A percentile compares a stretch with the other conserved stretches of the same genome.
Conservation (phyloP, 192 early-diverging fungal species). For the Linderina pennispora region DNA sequence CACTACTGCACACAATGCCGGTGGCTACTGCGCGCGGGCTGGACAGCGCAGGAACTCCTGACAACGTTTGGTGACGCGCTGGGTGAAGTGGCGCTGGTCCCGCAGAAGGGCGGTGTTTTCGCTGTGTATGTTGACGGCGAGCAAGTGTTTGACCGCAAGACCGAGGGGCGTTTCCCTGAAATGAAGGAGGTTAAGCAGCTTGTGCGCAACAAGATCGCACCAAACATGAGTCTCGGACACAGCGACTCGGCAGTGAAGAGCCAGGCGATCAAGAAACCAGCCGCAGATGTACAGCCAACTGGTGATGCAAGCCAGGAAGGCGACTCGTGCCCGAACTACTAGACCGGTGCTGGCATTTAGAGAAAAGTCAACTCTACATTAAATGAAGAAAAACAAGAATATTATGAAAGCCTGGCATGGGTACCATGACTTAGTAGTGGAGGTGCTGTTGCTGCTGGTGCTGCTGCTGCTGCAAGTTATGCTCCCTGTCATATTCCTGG, state of each 20-base stretch:
- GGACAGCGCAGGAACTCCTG: constrained; percentile 67
- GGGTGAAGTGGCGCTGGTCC: constrained; percentile 64
- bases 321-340: neutral
- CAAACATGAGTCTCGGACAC: constrained; percentile 61
- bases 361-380: too few relatives aligned
- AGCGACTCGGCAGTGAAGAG: constrained; percentile 57
- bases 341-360: too few relatives aligned
- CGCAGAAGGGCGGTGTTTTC: constrained; percentile 45
- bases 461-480: too few relatives aligned
- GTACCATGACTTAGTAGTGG: too few relatives aligned
- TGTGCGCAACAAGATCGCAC: constrained; percentile 56
- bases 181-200: constrained; percentile 72
- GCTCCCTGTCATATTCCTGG: too few relatives aligned
- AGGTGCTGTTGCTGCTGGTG: too few relatives aligned
- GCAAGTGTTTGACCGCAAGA: constrained; percentile 58
- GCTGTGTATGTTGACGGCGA: constrained; percentile 21
- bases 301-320: too few relatives aligned
- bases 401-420: too few relatives aligned
- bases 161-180: constrained; percentile 62
- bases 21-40: constrained; percentile 57
- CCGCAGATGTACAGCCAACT: too few relatives aligned
- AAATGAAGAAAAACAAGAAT: too few relatives aligned
- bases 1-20: constrained; percentile 53
- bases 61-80: constrained; percentile 56
- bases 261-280: neutral